A percentile compares a stretch with the other conserved stretches of the same genome.
Evolutionary conservation across 495 filamentous ascomycete genomes (phyloP).

Genomic region (Neurospora africana): DNA sequence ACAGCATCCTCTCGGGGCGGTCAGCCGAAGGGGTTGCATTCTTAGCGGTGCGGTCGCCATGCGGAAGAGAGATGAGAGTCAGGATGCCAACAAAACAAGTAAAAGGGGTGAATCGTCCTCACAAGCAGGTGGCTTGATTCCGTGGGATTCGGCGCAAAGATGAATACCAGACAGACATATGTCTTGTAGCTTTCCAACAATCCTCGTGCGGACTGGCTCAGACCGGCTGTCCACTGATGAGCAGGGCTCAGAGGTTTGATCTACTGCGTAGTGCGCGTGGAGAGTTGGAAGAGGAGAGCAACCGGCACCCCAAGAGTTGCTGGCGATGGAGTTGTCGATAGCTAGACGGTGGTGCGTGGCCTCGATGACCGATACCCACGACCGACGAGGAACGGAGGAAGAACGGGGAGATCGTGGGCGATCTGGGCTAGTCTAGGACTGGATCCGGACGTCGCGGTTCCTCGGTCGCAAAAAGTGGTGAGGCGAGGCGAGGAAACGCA

Average conservation of each 20-base stretch:
- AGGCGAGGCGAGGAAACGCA: neutral
- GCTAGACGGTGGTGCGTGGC: neutral
- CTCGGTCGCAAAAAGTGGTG: neutral
- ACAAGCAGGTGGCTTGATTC: neutral
- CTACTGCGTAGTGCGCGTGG: neutral
- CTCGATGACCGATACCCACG: neutral
- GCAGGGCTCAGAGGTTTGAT: neutral
- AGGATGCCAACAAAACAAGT: neutral
- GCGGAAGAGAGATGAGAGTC: neutral
- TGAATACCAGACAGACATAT: neutral
- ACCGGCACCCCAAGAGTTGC: neutral
- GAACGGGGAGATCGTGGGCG: neutral
- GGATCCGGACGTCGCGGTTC: neutral
- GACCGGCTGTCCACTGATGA: neutral
- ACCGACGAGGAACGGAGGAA: neutral
- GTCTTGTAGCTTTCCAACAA: neutral
- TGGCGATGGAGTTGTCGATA: neutral
- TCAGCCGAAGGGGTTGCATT: slow-evolving; percentile 20
- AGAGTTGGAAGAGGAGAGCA: neutral
- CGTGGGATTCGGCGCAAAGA: neutral
- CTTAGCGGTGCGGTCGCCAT: slow-evolving; percentile 14
- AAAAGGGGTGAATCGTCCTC: neutral
- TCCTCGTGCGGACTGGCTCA: neutral
- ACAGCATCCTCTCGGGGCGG: slow-evolving; percentile 14
- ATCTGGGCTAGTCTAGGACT: neutral